A percentile compares a stretch with the other conserved stretches of the same genome.
Evolutionary conservation across 1,284 basidiomycete species (phyloP).

Genomic region (Boletus semigastroideus): DNA sequence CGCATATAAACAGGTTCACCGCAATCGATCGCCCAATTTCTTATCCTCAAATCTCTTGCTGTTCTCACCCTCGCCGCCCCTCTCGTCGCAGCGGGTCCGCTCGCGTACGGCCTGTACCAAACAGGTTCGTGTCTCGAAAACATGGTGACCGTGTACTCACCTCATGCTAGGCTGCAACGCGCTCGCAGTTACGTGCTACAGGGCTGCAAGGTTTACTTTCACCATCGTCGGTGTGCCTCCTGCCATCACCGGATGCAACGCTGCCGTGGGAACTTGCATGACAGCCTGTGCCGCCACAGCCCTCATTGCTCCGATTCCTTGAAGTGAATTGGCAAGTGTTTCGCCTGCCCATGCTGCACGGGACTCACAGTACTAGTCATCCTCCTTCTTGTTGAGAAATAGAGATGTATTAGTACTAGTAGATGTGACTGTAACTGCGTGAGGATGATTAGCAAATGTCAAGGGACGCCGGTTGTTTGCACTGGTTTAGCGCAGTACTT

Average conservation of each 20-base stretch:
- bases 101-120: slow-evolving; percentile 49
- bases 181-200: slow-evolving; percentile 53
- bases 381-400: slow-evolving; percentile 1
- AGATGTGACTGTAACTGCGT: too few species aligned
- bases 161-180: slow-evolving; percentile 48
- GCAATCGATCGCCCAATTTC: neutral
- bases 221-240: slow-evolving; percentile 45
- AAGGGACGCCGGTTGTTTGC: neutral
- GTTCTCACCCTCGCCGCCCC: slow-evolving; percentile 22
- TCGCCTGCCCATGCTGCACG: too few species aligned
- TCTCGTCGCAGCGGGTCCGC: slow-evolving; percentile 36
- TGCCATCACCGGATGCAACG: slow-evolving; percentile 50
- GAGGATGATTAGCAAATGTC: neutral
- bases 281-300: slow-evolving; percentile 40
- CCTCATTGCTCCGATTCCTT: slow-evolving; percentile 32
- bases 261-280: slow-evolving; percentile 48
- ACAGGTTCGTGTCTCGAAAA: slow-evolving; percentile 37
- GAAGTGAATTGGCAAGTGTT: slow-evolving; percentile 3
- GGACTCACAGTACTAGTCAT: neutral
- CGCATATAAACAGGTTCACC: slow-evolving; percentile 9
- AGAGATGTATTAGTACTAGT: slow-evolving; percentile 6
- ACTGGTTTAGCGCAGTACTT: too few species aligned
- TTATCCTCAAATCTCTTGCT: slow-evolving; percentile 19
- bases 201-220: slow-evolving; percentile 50
- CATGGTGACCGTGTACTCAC: neutral